These are phyloP conservation scores for Rhynchospora pubera DNA, from an alignment of 176 grass and related monocot genomes.

Conservation along the genomic window DNA sequence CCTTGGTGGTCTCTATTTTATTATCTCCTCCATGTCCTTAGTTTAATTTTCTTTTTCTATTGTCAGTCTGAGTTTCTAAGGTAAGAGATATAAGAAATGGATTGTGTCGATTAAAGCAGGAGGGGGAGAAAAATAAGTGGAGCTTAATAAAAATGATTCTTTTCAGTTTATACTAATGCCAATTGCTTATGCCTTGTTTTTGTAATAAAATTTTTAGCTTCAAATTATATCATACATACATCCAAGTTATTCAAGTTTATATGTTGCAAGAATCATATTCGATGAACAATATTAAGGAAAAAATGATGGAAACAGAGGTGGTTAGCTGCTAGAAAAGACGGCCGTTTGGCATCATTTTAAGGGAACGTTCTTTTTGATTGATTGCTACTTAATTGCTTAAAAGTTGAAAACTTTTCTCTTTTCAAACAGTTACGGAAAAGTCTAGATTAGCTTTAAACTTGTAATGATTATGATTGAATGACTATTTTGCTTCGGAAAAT, in stretches of 20 bases:
- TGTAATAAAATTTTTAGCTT: too few species aligned
- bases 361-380: not conserved
- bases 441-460: conserved; percentile 13
- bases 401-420: not conserved
- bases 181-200: too few species aligned
- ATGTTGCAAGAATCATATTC: not conserved
- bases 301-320: not conserved
- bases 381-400: not conserved
- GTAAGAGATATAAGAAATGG: not conserved
- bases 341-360: not conserved
- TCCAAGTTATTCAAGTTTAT: not conserved
- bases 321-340: not conserved
- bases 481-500: not conserved
- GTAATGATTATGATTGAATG: conserved; percentile 1
- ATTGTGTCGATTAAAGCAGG: not conserved
- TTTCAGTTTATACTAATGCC: too few species aligned
- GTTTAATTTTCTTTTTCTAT: not conserved
- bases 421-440: not conserved
- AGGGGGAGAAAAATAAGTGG: too few species aligned
- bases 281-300: not conserved
- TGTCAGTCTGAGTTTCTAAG: not conserved
- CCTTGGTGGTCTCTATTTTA: not conserved
- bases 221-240: not conserved
- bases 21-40: not conserved
- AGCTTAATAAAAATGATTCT: too few species aligned